phyloP scores from a whole-genome alignment of 768 basidiomycete species.

The Mycena rosella region DNA sequence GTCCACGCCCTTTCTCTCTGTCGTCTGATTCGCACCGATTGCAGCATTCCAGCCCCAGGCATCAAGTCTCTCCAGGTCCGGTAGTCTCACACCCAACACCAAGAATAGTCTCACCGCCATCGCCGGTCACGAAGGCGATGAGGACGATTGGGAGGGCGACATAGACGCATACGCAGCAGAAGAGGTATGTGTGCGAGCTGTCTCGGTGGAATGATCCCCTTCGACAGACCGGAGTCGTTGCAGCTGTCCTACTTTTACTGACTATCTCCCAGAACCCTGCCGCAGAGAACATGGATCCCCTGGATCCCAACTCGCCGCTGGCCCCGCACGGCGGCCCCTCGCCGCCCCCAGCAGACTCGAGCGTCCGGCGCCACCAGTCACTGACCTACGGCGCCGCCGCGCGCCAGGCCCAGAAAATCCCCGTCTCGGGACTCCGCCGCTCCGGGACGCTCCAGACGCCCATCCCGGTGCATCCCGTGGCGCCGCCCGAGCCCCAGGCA shows the following conservation, averaged over 20 bases:
- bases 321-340: conserved; percentile 80
- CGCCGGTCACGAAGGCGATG: conserved; percentile 88
- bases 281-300: conserved; percentile 64
- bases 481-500: conserved; percentile 56
- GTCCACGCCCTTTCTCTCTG: conserved; percentile 19
- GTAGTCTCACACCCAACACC: conserved; percentile 76
- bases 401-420: conserved; percentile 63
- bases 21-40: conserved; percentile 34
- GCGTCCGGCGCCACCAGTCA: conserved; percentile 84
- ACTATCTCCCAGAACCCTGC: conserved; percentile 46
- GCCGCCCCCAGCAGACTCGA: conserved; percentile 76
- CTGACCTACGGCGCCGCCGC: conserved; percentile 77
- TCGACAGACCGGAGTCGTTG: too few relatives aligned
- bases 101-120: conserved; percentile 89
- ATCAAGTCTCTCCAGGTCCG: conserved; percentile 57
- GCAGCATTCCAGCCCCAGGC: conserved; percentile 66
- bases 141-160: conserved; percentile 87
- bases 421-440: conserved; percentile 71
- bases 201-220: too few relatives aligned
- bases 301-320: conserved; percentile 67
- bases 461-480: conserved; percentile 53
- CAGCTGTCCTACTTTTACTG: conserved; percentile 12
- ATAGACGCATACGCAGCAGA: conserved; percentile 77
- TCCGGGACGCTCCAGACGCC: conserved; percentile 81
- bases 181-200: conserved; percentile 64